Evolutionary conservation across 352 stramenopile species (phyloP), one percentile per base, ranked within the genome.

Genomic region (Pythium rhizo-oryzae): DNA sequence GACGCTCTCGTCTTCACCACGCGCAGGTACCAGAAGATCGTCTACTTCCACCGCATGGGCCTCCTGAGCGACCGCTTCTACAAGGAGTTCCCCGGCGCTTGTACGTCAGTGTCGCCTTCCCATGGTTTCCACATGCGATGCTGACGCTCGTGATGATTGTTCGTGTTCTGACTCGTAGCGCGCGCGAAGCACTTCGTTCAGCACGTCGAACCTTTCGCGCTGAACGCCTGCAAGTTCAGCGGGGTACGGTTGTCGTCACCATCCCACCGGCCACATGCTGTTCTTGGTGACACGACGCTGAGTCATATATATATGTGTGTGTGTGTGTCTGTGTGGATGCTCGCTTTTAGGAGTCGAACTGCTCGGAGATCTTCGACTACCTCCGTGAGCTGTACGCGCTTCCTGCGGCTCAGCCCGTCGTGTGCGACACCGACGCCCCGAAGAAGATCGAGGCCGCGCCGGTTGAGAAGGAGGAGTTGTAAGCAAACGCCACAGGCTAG

Each of bases 1-100:
- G 11, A 56, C 25, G 2, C 35, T 9, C 49, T 12, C 19, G n/a
- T n/a, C 15, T 56, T 46, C 16, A 16, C 15, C 19, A 15, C 24
- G 35, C 41, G 23, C 46, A 89, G 82, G 82, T 90, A 89, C 71
- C 79, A 86, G 58, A 89, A 90, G 61, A 53, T 91, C 8, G 75
- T 89, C 24, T 91, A 91, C 75, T 90, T 89, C 57, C 83, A 91
- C 62, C 81, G 81, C 61, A 81, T 90, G 72, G 77, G 78, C 0
- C 71, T 91, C n/a, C 69, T 91, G 15, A 79, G 82, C 70, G 78
- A 89, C 68, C 79, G 80, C 62, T 87, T 90, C 63, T 87, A 81
- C 57, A 60, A 72, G 46, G 81, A 91, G 54, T 89, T 91, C 62
- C 81, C 81, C 28, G 83, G 83, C 19, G 41, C 69, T 11, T 78